phyloP scores from a whole-genome alignment of 371 early-diverging fungal species.

The Mucor lusitanicus region DNA sequence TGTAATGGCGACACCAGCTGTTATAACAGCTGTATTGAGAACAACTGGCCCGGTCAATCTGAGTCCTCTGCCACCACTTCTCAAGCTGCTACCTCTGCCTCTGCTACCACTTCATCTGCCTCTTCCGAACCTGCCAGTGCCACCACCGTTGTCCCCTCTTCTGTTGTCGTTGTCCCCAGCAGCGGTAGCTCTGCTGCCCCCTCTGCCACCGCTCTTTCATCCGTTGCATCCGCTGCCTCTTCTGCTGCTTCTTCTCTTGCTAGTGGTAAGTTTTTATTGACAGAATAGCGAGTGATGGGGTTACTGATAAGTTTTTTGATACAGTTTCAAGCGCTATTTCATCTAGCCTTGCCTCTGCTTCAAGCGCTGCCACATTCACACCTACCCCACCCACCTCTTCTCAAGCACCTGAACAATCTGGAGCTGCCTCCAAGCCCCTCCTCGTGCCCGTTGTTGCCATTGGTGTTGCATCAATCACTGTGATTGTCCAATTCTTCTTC shows the following conservation, averaged over 20 bases:
- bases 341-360: constrained; percentile 1
- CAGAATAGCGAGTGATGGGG: neutral
- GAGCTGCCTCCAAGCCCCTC: neutral
- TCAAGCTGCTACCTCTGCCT: neutral
- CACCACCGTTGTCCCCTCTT: neutral
- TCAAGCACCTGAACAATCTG: neutral
- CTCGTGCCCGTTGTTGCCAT: constrained; percentile 14
- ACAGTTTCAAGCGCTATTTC: constrained; percentile 1
- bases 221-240: neutral
- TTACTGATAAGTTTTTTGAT: neutral
- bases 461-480: constrained; percentile 8
- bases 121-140: neutral
- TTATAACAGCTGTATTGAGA: constrained; percentile 17
- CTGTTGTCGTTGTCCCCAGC: neutral
- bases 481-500: constrained; percentile 13
- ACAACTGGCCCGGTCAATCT: constrained; percentile 22
- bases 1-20: constrained; percentile 18
- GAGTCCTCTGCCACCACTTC: neutral
- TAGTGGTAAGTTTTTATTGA: neutral
- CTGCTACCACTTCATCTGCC: neutral
- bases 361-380: constrained; percentile 1
- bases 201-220: neutral
- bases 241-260: constrained; percentile 9
- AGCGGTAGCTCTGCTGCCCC: neutral
- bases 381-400: constrained; percentile 10